Percentiles rank a stretch among this genome's conserved stretches.
Conservation (phyloP, 768 basidiomycete species). For the Hebeloma cylindrosporum region DNA sequence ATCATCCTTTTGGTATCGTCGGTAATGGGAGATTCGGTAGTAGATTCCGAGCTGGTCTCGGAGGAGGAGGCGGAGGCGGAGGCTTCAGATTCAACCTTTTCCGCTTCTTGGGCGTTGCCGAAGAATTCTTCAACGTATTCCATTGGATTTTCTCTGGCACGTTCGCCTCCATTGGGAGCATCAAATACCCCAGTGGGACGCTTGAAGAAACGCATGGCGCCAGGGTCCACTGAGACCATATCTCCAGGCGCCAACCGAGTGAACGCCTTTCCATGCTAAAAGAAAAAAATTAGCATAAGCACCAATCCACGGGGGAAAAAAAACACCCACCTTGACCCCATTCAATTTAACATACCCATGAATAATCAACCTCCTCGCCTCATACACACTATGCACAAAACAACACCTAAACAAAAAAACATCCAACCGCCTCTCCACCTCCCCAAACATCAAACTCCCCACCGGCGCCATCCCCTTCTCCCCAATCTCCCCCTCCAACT, state of each 20-base stretch:
- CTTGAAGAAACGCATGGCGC: slow-evolving; percentile 72
- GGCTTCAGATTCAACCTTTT: background rate
- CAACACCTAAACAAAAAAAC: slow-evolving; percentile 72
- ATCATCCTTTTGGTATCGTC: slow-evolving; percentile 5
- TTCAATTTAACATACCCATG: slow-evolving; percentile 89
- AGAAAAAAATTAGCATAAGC: slow-evolving; percentile 2
- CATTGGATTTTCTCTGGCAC: slow-evolving; percentile 9
- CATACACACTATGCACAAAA: slow-evolving; percentile 66
- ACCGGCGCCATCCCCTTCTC: slow-evolving; percentile 79
- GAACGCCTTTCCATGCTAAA: slow-evolving; percentile 80
- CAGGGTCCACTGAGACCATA: slow-evolving; percentile 86
- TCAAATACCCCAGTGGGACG: slow-evolving; percentile 35
- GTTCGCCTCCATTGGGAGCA: slow-evolving; percentile 32
- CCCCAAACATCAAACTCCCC: slow-evolving; percentile 91
- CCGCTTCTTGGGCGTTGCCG: background rate
- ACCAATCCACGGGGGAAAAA: background rate
- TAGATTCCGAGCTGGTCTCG: too few relatives aligned
- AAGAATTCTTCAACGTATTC: too few relatives aligned
- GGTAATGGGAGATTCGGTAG: too few relatives aligned
- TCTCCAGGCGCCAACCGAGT: slow-evolving; percentile 91
- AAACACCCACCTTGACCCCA: slow-evolving; percentile 72
- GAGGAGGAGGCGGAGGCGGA: too few relatives aligned
- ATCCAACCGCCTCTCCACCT: slow-evolving; percentile 94
- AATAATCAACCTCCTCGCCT: slow-evolving; percentile 82
- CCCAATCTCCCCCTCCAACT: slow-evolving; percentile 51